Evolutionary conservation across 306 rosid genomes (phyloP).

Genomic region (Gastrolobium villosum): DNA sequence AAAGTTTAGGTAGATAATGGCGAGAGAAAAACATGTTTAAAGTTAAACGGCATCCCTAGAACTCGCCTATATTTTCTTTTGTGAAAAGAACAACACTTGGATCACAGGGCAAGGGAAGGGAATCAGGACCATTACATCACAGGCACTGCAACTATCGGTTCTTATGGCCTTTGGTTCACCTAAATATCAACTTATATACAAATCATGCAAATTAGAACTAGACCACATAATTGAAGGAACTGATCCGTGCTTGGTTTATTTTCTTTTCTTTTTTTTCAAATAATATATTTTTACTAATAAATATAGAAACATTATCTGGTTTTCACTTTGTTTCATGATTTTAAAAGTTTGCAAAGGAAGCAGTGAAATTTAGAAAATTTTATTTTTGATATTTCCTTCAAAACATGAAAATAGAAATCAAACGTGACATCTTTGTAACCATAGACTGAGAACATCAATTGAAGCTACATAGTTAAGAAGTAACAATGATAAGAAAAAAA

Average conservation of each 20-base stretch:
- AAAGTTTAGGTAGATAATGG: neutral
- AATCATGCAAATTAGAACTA: neutral
- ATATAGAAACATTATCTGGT: too few relatives aligned
- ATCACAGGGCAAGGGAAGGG: neutral
- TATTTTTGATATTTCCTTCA: too few relatives aligned
- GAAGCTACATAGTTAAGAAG: neutral
- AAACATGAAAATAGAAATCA: too few relatives aligned
- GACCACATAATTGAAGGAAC: slow-evolving; percentile 24
- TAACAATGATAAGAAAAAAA: neutral
- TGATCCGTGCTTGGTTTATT: slow-evolving; percentile 3
- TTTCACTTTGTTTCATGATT: too few relatives aligned
- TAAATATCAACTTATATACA: neutral
- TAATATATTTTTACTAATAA: too few relatives aligned
- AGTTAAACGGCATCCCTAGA: neutral
- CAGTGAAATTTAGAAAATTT: too few relatives aligned
- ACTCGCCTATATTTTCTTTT: neutral
- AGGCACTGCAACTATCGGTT: neutral
- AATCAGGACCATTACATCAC: slow-evolving; percentile 14
- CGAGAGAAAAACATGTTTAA: neutral
- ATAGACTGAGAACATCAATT: too few relatives aligned
- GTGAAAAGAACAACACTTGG: neutral
- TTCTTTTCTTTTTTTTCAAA: too few relatives aligned
- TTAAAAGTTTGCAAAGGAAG: too few relatives aligned
- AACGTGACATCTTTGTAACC: too few relatives aligned
- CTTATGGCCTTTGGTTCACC: neutral